Base-by-base conservation (phyloP, 495 filamentous ascomycete genomes). In the Aspergillus indologenus region DNA sequence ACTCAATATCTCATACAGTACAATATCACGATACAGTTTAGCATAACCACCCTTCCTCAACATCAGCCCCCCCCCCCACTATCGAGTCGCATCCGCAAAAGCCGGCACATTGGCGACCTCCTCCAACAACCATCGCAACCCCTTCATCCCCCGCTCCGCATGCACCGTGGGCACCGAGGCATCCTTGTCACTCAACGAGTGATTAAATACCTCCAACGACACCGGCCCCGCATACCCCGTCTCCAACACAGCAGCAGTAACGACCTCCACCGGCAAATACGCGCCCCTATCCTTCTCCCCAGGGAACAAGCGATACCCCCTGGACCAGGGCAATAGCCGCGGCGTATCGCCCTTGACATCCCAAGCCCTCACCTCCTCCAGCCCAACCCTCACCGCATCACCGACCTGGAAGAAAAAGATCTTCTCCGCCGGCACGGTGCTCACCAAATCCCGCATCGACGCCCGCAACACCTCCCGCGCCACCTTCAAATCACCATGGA, bases 341-440 rank as follows among this genome's bases (percentile, higher is more conserved):
- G 71, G 71, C 0, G 61, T 65, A 11, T 42, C 45, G 0, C 62
- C 65, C 24, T 74, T 63, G 6, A 40, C 34, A 55, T 56, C 6
- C 65, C 64, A 26, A 58, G 61, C 3, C 40, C 24, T 21, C 71
- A 68, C 0, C 81, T 61, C 2, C 2, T 78, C 77, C 3, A 75
- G 70, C 18, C 78, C 71, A 54, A 81, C 68, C 57, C 73, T 75
- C 55, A 88, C 85, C 0, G 86, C 87, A 67, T 90, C 87, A 3
- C 76, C 82, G 51, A 88, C 85, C 66, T 90, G 86, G n/a, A 88
- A 71, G n/a, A 90, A 77, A 62, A 81, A 88, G 53, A 89, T 88
- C 57, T 85, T 85, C 31, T 87, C 84, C 0, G 76, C 74, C 2
- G 85, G 83, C 2, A 90, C 71, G 0, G 80, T 82, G 5, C 54